Evolutionary conservation across 257 asterid genomes (phyloP).

Genomic region (Solanum commersonii): DNA sequence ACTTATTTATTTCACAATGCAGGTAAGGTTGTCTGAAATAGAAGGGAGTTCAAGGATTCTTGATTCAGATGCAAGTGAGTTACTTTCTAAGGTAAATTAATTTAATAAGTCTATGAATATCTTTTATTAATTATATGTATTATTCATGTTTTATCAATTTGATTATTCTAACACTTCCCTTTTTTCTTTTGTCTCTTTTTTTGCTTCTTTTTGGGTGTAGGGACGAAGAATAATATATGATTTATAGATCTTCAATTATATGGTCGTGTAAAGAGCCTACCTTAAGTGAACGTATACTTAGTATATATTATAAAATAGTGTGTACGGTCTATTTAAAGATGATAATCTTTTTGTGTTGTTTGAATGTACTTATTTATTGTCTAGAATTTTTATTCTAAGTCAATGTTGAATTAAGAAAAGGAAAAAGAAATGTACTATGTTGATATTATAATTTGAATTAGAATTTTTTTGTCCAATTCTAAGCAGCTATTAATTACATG

Average conservation of each 20-base stretch:
- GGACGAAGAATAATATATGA: not conserved
- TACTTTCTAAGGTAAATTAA: not conserved
- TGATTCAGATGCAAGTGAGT: not conserved
- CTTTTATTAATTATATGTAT: not conserved
- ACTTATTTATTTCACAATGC: not conserved
- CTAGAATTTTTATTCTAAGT: not conserved
- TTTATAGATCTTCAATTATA: not conserved
- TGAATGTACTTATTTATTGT: not conserved
- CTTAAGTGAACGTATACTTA: not conserved
- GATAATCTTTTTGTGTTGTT: not conserved
- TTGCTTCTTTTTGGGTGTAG: not conserved
- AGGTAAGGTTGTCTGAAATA: not conserved
- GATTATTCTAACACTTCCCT: not conserved
- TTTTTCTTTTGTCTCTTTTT: not conserved
- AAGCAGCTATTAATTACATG: not conserved
- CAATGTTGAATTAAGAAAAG: too few species aligned
- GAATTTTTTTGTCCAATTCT: not conserved
- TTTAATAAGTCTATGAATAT: not conserved
- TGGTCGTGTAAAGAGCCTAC: not conserved
- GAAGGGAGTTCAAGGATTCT: not conserved
- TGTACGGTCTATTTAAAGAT: not conserved
- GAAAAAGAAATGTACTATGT: not conserved
- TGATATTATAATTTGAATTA: not conserved
- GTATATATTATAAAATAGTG: not conserved
- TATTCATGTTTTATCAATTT: not conserved